phyloP scores from a whole-genome alignment of 306 rosid species.

The Vachellia pachyceras region DNA sequence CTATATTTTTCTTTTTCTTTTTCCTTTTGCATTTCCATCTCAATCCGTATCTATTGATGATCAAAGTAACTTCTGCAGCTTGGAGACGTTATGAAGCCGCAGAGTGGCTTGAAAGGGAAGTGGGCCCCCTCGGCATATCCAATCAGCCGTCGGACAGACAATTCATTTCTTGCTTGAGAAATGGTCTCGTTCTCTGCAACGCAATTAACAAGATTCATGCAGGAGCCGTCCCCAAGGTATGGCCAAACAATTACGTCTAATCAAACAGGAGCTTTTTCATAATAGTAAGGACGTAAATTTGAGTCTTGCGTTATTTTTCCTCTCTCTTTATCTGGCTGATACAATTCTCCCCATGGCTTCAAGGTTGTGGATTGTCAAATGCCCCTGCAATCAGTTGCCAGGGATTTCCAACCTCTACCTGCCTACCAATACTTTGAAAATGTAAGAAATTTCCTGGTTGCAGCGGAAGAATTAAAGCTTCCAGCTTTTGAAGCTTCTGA shows the following conservation, averaged over 20 bases:
- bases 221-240: constrained; percentile 88
- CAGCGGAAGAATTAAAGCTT: constrained; percentile 70
- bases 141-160: constrained; percentile 80
- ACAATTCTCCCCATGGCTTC: constrained; percentile 15
- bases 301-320: not conserved
- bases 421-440: constrained; percentile 97
- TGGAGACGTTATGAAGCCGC: constrained; percentile 89
- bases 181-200: constrained; percentile 80
- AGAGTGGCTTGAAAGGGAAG: constrained; percentile 81
- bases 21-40: not conserved
- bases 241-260: not conserved
- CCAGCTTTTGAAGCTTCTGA: constrained; percentile 96
- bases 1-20: not conserved
- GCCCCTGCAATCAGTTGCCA: constrained; percentile 49
- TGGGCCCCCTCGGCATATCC: constrained; percentile 75
- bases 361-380: constrained; percentile 87
- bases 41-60: constrained; percentile 1
- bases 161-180: constrained; percentile 90
- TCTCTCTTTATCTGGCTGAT: not conserved
- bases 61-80: constrained; percentile 51
- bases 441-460: constrained; percentile 83
- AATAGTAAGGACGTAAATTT: not conserved
- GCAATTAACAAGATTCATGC: constrained; percentile 93
- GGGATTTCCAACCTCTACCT: constrained; percentile 87
- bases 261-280: not conserved